Conservation (phyloP, 306 rosid species). For the Glycyrrhiza uralensis region DNA sequence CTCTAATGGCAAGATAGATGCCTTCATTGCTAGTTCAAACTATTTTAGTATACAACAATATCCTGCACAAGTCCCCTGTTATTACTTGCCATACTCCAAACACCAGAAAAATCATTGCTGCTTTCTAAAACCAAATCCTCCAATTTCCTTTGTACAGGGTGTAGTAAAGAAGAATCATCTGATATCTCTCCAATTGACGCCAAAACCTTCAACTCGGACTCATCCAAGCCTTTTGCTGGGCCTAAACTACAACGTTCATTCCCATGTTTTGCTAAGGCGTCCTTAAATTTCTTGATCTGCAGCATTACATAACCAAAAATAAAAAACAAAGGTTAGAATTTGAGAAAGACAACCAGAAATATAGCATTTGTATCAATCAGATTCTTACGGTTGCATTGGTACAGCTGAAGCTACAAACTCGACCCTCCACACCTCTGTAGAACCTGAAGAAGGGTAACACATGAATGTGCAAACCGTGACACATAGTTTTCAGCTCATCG, state of each 20-base stretch:
- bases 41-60: slow-evolving; percentile 19
- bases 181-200: slow-evolving; percentile 47
- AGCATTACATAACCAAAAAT: background rate
- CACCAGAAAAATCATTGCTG: slow-evolving; percentile 26
- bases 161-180: slow-evolving; percentile 12
- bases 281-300: slow-evolving; percentile 84
- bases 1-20: background rate
- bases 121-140: slow-evolving; percentile 33
- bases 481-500: slow-evolving; percentile 70
- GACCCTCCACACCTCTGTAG: slow-evolving; percentile 79
- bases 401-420: slow-evolving; percentile 80
- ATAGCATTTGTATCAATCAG: background rate
- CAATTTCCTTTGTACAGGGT: slow-evolving; percentile 11
- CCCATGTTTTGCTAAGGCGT: slow-evolving; percentile 64
- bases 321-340: background rate
- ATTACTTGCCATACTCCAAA: slow-evolving; percentile 21
- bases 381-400: slow-evolving; percentile 76
- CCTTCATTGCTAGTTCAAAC: background rate
- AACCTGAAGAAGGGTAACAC: slow-evolving; percentile 87
- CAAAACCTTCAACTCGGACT: slow-evolving; percentile 50
- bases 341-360: background rate
- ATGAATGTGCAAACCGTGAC: slow-evolving; percentile 60
- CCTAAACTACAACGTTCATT: slow-evolving; percentile 60
- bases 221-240: slow-evolving; percentile 71
- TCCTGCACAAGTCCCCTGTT: slow-evolving; percentile 27